Percentiles rank a stretch among this genome's conserved stretches.
Conservation (phyloP, 805 yeast genomes). For the Metschnikowia koreensis region DNA sequence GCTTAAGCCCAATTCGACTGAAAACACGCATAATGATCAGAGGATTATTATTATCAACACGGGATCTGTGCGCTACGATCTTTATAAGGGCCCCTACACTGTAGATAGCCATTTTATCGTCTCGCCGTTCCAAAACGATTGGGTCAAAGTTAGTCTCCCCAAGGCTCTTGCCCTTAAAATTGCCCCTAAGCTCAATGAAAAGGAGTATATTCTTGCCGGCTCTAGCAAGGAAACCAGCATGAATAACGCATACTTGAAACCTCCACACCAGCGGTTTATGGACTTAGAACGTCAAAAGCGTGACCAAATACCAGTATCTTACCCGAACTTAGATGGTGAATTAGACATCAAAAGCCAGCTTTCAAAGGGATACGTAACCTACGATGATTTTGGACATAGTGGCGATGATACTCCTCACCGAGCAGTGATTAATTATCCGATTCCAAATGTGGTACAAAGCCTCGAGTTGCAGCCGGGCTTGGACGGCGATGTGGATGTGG, state of each 20-base stretch:
- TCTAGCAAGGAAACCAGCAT: not conserved
- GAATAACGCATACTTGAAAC: constrained; percentile 5
- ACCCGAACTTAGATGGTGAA: constrained; percentile 9
- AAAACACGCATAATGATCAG: constrained; percentile 15
- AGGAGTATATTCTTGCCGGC: constrained; percentile 40
- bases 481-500: constrained; percentile 53
- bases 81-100: constrained; percentile 82
- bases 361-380: constrained; percentile 73
- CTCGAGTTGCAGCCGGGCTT: constrained; percentile 29
- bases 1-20: constrained; percentile 26
- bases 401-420: constrained; percentile 84
- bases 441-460: constrained; percentile 80
- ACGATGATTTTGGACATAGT: constrained; percentile 77
- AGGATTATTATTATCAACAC: constrained; percentile 69
- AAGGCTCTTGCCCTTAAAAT: constrained; percentile 53
- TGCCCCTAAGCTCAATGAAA: constrained; percentile 55
- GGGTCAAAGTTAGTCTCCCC: constrained; percentile 69
- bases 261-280: constrained; percentile 15
- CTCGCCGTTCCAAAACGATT: constrained; percentile 78
- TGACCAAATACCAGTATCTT: constrained; percentile 1
- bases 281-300: not conserved
- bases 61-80: constrained; percentile 84
- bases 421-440: constrained; percentile 53
- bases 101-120: constrained; percentile 76
- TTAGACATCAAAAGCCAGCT: constrained; percentile 18